These are phyloP conservation scores for Hevea brasiliensis DNA, from an alignment of 345 rosid genomes.

Conservation along the genomic window DNA sequence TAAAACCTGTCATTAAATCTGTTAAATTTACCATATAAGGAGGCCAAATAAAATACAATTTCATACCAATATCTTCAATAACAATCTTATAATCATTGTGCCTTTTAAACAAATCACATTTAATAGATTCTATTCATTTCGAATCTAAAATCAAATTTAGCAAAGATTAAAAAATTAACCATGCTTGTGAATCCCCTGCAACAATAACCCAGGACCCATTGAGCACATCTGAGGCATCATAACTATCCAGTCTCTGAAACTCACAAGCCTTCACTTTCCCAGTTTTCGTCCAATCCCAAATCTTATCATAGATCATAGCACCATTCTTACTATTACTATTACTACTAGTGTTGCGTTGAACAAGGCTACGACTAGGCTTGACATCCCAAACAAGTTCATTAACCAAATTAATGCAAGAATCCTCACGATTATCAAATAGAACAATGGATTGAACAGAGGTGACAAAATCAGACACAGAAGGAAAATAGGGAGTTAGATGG, in stretches of 20 bases:
- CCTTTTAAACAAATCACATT: conserved; percentile 67
- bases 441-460: conserved; percentile 52
- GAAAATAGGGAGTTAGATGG: conserved; percentile 73
- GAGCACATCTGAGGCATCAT: conserved; percentile 57
- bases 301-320: conserved; percentile 39
- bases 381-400: conserved; percentile 64
- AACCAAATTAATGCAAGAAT: conserved; percentile 63
- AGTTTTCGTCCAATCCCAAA: conserved; percentile 61
- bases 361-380: conserved; percentile 25
- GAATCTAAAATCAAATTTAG: conserved; percentile 49
- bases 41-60: conserved; percentile 86
- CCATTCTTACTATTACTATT: neutral
- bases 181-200: conserved; percentile 77
- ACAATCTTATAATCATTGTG: conserved; percentile 68
- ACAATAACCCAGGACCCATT: conserved; percentile 80
- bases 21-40: conserved; percentile 71
- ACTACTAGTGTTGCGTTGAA: too few species aligned
- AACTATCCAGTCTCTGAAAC: conserved; percentile 50
- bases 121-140: conserved; percentile 41
- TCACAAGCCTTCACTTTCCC: conserved; percentile 52
- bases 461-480: conserved; percentile 63
- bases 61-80: conserved; percentile 67
- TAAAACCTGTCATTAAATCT: conserved; percentile 41
- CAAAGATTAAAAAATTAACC: conserved; percentile 51
- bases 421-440: conserved; percentile 54